Evolutionary conservation across 164 flowering plant genomes (phyloP).

Genomic region (Tinospora cordifolia): DNA sequence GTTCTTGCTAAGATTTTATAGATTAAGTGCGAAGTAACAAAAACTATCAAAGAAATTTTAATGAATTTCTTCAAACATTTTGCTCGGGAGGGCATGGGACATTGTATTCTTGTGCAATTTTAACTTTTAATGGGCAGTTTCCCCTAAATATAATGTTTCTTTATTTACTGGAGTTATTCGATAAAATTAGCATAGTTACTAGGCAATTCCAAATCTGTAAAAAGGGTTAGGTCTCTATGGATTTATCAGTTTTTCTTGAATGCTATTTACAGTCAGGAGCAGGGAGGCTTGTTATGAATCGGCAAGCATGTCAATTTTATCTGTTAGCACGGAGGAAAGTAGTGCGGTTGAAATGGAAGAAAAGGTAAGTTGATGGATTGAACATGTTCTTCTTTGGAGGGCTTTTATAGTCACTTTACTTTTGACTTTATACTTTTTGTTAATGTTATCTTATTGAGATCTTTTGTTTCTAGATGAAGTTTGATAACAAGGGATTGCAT

Average conservation of each 20-base stretch:
- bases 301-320: conserved; percentile 30
- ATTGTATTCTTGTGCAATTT: no score
- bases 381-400: background rate
- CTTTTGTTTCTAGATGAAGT: conserved; percentile 26
- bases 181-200: background rate
- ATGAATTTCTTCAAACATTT: no score
- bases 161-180: background rate
- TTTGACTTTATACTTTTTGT: background rate
- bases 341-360: conserved; percentile 26
- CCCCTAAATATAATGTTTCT: background rate
- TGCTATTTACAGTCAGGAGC: conserved; percentile 36
- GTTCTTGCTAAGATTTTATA: background rate
- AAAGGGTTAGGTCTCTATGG: background rate
- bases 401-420: background rate
- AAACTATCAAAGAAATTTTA: no score
- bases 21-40: no score
- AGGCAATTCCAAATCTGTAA: background rate
- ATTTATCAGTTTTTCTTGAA: background rate
- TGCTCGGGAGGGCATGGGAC: no score
- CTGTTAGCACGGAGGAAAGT: conserved; percentile 32
- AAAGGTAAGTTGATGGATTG: conserved; percentile 30
- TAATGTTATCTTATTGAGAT: conserved; percentile 9
- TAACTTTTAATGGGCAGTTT: no score
- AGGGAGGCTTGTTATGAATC: conserved; percentile 36
- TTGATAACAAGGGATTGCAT: conserved; percentile 16